Base-by-base conservation (phyloP, 2,329 filamentous ascomycete genomes). In the Stagonosporopsis chrysanthemi region DNA sequence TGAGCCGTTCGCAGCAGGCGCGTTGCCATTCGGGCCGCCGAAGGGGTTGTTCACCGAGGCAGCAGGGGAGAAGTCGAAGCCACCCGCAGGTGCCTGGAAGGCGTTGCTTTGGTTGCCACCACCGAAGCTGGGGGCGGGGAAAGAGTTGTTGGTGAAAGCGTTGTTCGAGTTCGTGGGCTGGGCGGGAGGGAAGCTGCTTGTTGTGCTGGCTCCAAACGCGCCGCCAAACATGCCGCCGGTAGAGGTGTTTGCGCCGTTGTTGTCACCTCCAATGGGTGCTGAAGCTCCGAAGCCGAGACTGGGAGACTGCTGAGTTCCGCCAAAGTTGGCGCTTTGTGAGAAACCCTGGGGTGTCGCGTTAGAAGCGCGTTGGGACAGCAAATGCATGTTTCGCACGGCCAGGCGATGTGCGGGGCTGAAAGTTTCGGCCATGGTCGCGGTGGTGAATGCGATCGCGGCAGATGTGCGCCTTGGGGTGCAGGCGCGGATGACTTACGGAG, bases 141-240 rank as follows among this genome's bases (percentile, higher is more conserved):
- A 75, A 1, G 72, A 75, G 14, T 67, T 68, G 51, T 48, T 71
- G 31, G 64, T 56, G 56, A 75, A 74, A 12, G 62, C 38, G 41
- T 63, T 71, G 63, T 48, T 67, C 24, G 71, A 62, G 15, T 65
- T 59, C 1, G 66, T 46, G 3, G 69, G 38, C 48, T 71, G 70
- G 5, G 69, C 64, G 14, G 71, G 69, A 8, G 73, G 72, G 52
- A 75, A 75, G 60, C 70, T 75, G 59, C 49, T 74, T 6, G 68
- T 71, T 8, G 66, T 53, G 60, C 45, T 57, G 24, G 52, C 60
- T 4, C 66, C 66, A 31, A 68, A 68, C 6, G 63, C 55, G 40
- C 48, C 53, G 31, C 43, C 54, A 22, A 62, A 60, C 42, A 54
- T 66, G 49, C 50, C 41, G 11, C 41, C 46, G 31, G 49, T n/a